Percentiles rank a stretch among this genome's conserved stretches.
Conservation (phyloP, 1,139 yeast genomes). For the Nakaseomyces kungkrabaensis region DNA sequence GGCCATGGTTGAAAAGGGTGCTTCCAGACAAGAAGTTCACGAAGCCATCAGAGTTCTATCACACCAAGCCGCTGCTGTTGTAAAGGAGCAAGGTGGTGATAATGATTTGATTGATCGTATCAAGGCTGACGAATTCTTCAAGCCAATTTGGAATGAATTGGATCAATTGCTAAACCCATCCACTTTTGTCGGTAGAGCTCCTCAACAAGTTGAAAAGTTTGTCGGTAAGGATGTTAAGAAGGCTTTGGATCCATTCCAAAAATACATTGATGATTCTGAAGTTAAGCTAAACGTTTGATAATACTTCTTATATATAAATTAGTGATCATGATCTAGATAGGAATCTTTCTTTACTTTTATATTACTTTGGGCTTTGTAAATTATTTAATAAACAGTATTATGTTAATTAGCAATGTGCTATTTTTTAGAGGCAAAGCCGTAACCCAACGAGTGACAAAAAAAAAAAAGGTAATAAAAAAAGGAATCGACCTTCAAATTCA, state of each 20-base stretch:
- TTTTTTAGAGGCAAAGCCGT: no score
- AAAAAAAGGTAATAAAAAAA: no score
- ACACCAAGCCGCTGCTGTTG: slow-evolving; percentile 95
- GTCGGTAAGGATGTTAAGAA: slow-evolving; percentile 72
- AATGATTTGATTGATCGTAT: slow-evolving; percentile 91
- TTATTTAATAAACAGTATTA: no score
- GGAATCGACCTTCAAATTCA: no score
- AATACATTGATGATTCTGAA: slow-evolving; percentile 49
- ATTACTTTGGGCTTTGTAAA: no score
- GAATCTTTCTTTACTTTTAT: no score
- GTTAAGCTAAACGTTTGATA: slow-evolving; percentile 50
- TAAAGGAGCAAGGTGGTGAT: slow-evolving; percentile 97
- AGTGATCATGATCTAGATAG: background rate
- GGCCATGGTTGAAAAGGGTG: slow-evolving; percentile 99
- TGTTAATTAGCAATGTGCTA: no score
- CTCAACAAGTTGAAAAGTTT: slow-evolving; percentile 93
- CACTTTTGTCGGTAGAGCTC: slow-evolving; percentile 97
- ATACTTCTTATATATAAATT: background rate
- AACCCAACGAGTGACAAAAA: no score
- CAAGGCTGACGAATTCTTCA: slow-evolving; percentile 67
- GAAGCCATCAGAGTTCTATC: slow-evolving; percentile 95
- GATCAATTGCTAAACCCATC: slow-evolving; percentile 77
- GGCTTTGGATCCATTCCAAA: slow-evolving; percentile 65
- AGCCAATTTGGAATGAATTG: slow-evolving; percentile 80
- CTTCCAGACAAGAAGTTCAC: slow-evolving; percentile 96